These are phyloP conservation scores for Aspergillus fijiensis DNA, from an alignment of 2,329 filamentous ascomycete genomes.

Conservation along the genomic window DNA sequence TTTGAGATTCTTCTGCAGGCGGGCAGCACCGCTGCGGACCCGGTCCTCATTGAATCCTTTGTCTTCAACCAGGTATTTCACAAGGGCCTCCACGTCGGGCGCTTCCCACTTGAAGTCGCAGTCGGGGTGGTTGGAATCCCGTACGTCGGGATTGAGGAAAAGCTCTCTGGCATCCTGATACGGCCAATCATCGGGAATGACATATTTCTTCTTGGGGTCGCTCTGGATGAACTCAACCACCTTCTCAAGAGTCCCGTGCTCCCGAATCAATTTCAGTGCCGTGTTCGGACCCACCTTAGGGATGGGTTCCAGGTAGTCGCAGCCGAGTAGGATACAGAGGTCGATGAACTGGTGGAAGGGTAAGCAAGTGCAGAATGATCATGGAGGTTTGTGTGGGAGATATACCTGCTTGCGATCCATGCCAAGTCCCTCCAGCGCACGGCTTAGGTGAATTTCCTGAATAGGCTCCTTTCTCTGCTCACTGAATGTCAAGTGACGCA, in stretches of 20 bases:
- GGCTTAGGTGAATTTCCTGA: slow-evolving; percentile 86
- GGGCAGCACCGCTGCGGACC: slow-evolving; percentile 73
- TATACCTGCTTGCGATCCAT: slow-evolving; percentile 84
- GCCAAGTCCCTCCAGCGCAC: slow-evolving; percentile 77
- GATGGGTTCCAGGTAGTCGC: slow-evolving; percentile 95
- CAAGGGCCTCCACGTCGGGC: slow-evolving; percentile 83
- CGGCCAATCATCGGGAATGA: slow-evolving; percentile 93
- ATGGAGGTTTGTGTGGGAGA: too few species aligned
- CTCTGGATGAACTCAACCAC: slow-evolving; percentile 78
- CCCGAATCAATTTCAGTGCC: slow-evolving; percentile 88
- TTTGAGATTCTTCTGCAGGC: slow-evolving; percentile 88
- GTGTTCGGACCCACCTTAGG: slow-evolving; percentile 92
- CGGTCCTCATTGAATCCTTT: slow-evolving; percentile 97
- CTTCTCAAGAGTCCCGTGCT: slow-evolving; percentile 83
- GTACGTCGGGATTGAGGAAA: slow-evolving; percentile 89
- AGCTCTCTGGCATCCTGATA: slow-evolving; percentile 87
- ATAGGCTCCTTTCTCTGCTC: slow-evolving; percentile 98
- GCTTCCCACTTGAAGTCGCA: slow-evolving; percentile 99
- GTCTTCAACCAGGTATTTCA: slow-evolving; percentile 86
- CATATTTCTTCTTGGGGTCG: slow-evolving; percentile 75
- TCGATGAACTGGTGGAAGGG: slow-evolving; percentile 74
- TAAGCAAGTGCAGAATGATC: slow-evolving; percentile 17
- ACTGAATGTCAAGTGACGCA: slow-evolving; percentile 92
- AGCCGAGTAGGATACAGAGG: slow-evolving; percentile 94
- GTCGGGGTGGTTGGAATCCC: slow-evolving; percentile 73